Base-by-base conservation (phyloP, 495 filamentous ascomycete species). In the Penicillium paradoxum region DNA sequence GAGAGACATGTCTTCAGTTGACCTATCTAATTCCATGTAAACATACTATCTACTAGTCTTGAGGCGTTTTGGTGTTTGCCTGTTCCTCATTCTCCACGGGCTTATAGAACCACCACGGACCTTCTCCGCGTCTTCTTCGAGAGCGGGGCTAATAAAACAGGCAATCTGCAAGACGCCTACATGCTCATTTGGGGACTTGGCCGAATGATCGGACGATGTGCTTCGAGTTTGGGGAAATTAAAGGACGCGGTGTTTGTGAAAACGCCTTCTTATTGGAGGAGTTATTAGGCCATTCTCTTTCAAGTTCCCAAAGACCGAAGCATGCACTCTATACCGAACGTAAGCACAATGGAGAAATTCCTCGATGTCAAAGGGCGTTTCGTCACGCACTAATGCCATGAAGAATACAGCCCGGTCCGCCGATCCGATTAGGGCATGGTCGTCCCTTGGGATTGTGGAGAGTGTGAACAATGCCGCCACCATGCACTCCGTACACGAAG, bases 1-100 rank as follows among this genome's bases (percentile, higher is more conserved):
- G 42, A 22, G 17, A 21, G 44, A 30, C 45, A 29, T 14, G 8
- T 11, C n/a, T 27, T 37, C 38, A 9, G 1, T 27, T 43, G 27
- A 21, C 21, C 17, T 19, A 10, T 43, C 15, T n/a, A n/a, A 43
- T 44, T 22, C 13, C 14, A 36, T 19, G 17, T 52, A 18, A 24
- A n/a, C 4, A 22, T 24, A 13, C 1, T 42, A 42, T 2, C 6
- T 34, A 34, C 45, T 37, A 30, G 25, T 45, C 18, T 45, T 45
- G 10, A 15, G 21, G 22, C 24, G 14, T 14, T 39, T 19, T 17
- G 29, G 11, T 19, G 13, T 38, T 7, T 7, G 24, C 24, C 7
- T 17, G 18, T 32, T 51, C 42, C 42, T 21, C 15, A 58, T 60
- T 53, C 57, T 60, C 58, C 46, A 58, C 58, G 55, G 58, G 17